Base-by-base conservation (phyloP, 2,329 filamentous ascomycete genomes). In the Furcasterigmium furcatum region DNA sequence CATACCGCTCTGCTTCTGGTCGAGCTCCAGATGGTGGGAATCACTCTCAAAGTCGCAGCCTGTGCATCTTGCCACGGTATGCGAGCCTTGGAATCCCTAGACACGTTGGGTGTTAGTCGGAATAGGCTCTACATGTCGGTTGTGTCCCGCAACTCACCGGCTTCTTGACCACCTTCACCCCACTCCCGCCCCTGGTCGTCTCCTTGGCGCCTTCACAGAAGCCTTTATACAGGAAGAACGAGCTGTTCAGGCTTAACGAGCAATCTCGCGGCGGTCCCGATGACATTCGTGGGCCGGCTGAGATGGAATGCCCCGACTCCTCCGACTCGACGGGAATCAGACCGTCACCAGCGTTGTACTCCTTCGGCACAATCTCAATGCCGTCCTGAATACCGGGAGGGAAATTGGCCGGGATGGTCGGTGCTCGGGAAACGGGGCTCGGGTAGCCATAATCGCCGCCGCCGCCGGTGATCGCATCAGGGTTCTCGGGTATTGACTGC, bases 191-290 rank as follows among this genome's bases (percentile, higher is more conserved):
- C 29, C 65, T 63, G 22, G 72, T 58, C 2, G 74, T 69, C 14
- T 77, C 74, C 39, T 71, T 71, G 7, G 77, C 77, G 2, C 77
- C 77, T 18, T 73, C 68, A 36, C 78, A 82, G 52, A 81, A 79
- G 2, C 76, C 77, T 45, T 76, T 79, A 30, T 74, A 62, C 9
- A 71, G 60, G 41, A 75, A 71, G 50, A 79, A 80, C 0, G 77
- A 79, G 51, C 75, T 77, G 29, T 41, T 53, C 0, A 62, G 57
- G 3, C 60, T 68, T 29, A 80, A 76, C 6, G 54, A 66, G 51
- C 68, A 73, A 38, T 73, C 70, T 10, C 58, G 50, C 40, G 61
- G 34, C n/a, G 18, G n/a, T 9, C 16, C 18, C 9, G 34, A 36
- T 10, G 34, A 16, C n/a, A 10, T 55, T 43, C 55, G 53, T 29